Conservation (phyloP, 768 basidiomycete species). For the Hemileccinum impolitum region DNA sequence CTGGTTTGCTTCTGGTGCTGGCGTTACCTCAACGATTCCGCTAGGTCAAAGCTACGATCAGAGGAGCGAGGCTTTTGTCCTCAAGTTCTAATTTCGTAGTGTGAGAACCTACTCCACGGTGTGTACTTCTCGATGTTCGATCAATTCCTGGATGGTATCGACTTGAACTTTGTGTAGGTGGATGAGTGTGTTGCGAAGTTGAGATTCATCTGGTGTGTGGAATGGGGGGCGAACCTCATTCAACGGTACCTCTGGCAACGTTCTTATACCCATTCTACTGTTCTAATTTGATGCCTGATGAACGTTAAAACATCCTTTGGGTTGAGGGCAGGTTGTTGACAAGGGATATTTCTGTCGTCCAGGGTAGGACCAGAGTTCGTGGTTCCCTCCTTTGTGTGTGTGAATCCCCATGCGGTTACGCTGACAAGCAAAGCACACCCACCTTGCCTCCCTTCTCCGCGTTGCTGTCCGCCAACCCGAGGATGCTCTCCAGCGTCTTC, state of each 20-base stretch:
- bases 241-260: background rate
- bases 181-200: background rate
- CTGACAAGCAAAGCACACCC: background rate
- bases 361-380: background rate
- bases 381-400: background rate
- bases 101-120: background rate
- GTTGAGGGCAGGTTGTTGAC: background rate
- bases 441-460: slow-evolving; percentile 77
- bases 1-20: background rate
- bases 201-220: background rate
- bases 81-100: background rate
- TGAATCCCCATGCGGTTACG: no score
- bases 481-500: slow-evolving; percentile 95
- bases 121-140: background rate
- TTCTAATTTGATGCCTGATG: background rate
- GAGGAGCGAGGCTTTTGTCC: background rate
- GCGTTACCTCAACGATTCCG: background rate
- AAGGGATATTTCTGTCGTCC: background rate
- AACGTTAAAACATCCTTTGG: background rate
- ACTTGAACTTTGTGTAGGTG: background rate
- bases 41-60: background rate
- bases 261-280: background rate
- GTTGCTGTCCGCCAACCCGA: slow-evolving; percentile 68
- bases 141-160: background rate
- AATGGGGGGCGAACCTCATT: background rate